Evolutionary conservation across 2,329 filamentous ascomycete genomes (phyloP).

Genomic region (Microdochium trichocladiopsis): DNA sequence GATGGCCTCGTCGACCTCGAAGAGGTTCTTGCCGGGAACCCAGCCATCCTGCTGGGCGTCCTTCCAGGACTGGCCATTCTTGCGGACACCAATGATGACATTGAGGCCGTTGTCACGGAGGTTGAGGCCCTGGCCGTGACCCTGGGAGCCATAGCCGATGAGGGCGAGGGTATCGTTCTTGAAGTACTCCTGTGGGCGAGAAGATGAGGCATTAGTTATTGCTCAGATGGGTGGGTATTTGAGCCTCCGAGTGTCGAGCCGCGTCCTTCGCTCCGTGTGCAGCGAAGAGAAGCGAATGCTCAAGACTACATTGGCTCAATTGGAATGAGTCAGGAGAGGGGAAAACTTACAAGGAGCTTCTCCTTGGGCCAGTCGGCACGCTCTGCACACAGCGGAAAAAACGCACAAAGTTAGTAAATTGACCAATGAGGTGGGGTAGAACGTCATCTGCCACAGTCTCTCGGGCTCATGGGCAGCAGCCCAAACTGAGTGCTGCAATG

Average conservation of each 20-base stretch:
- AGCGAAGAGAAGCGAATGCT: not conserved
- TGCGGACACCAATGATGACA: slow-evolving; percentile 97
- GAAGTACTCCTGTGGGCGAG: slow-evolving; percentile 76
- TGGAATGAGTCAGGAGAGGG: not conserved
- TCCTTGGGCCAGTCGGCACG: slow-evolving; percentile 97
- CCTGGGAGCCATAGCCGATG: slow-evolving; percentile 97
- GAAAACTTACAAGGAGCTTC: slow-evolving; percentile 79
- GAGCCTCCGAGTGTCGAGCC: not conserved
- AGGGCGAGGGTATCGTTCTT: slow-evolving; percentile 99
- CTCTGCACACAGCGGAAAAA: slow-evolving; percentile 53
- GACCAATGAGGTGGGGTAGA: slow-evolving; percentile 1
- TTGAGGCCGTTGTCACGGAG: slow-evolving; percentile 99
- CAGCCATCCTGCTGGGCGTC: slow-evolving; percentile 96
- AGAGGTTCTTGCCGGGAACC: slow-evolving; percentile 97
- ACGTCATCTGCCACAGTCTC: not conserved
- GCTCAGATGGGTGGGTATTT: not conserved
- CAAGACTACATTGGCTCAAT: slow-evolving; percentile 3
- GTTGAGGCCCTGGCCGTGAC: slow-evolving; percentile 98
- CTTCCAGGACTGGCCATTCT: slow-evolving; percentile 97
- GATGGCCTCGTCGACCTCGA: slow-evolving; percentile 97
- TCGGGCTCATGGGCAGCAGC: too few relatives aligned
- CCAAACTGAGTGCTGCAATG: too few relatives aligned
- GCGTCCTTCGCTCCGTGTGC: not conserved
- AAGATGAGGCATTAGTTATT: slow-evolving; percentile 10
- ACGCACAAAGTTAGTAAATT: slow-evolving; percentile 4